These are phyloP conservation scores for Vigna hirtella DNA, from an alignment of 306 rosid genomes.

Conservation along the genomic window DNA sequence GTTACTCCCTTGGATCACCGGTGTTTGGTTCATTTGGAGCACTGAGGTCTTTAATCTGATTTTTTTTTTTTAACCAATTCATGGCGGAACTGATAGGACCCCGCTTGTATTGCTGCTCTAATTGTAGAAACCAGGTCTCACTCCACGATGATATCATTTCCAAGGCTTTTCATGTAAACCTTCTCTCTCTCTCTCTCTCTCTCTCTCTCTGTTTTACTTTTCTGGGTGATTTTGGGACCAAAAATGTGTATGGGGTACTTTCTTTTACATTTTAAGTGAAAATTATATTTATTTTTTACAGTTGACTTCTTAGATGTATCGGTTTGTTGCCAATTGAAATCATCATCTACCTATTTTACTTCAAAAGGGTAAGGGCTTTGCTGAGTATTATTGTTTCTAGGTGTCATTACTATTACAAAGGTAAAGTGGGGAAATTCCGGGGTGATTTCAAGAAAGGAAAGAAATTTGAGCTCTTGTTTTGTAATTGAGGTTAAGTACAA, in stretches of 20 bases:
- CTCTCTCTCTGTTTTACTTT: slow-evolving; percentile 1
- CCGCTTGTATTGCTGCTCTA: slow-evolving; percentile 91
- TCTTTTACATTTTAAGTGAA: slow-evolving; percentile 14
- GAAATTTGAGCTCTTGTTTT: slow-evolving; percentile 5
- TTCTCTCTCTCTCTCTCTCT: not conserved
- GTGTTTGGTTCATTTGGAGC: slow-evolving; percentile 31
- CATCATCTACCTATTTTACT: not conserved
- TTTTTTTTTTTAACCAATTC: slow-evolving; percentile 22
- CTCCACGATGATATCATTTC: slow-evolving; percentile 97
- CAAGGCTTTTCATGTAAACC: slow-evolving; percentile 91
- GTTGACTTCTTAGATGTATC: not conserved
- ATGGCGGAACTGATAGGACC: slow-evolving; percentile 95
- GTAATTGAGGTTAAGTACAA: slow-evolving; percentile 18
- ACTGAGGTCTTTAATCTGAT: slow-evolving; percentile 51
- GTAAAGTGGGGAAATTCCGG: slow-evolving; percentile 3
- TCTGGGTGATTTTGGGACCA: slow-evolving; percentile 26
- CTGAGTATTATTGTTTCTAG: slow-evolving; percentile 21
- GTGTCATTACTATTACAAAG: slow-evolving; percentile 11
- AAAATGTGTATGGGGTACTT: not conserved
- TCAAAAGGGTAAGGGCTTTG: slow-evolving; percentile 17
- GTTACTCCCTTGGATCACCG: slow-evolving; percentile 2
- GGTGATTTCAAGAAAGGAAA: slow-evolving; percentile 36
- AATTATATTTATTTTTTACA: slow-evolving; percentile 16
- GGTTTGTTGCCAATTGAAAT: slow-evolving; percentile 2
- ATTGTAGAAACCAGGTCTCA: slow-evolving; percentile 94